Evolutionary conservation across 2,329 filamentous ascomycete species (phyloP), one percentile per base, ranked within the genome.

Genomic region (Colletotrichum sp.): DNA sequence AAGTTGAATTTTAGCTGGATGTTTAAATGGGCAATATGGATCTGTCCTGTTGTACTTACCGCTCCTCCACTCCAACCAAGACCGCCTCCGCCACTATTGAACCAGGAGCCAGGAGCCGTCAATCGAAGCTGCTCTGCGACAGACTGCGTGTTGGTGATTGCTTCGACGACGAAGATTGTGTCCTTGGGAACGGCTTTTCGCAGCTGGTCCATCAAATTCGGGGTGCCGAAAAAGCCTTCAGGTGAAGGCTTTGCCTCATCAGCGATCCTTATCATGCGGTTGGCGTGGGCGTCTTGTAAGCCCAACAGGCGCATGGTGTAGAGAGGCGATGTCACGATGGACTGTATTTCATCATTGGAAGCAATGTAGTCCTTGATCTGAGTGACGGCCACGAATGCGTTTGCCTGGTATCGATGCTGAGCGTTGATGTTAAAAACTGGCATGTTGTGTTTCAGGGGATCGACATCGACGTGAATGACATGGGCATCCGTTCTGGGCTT

Each of bases 371-470:
- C 87, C 5, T 90, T 92, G 30, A 98, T 86, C 82, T 98, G 95
- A 36, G 90, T 90, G 5, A 98, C 84, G 0, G 95, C 86, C 0
- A 89, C 90, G 65, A 90, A 87, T 3, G 90, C 89, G 80, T 95
- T 93, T 7, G 93, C 93, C 49, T 90, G 89, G 83, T 92, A 95
- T 3, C 93, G 89, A 5, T 89, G 89, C 75, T 91, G 86, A 3
- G 93, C 92, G 15, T 89, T 87, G 63, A 95, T 89, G 80, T 95
- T 95, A 81, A 93, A 93, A n/a, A 95, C 87, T 0, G 93, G 93
- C 88, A 95, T 95, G 82, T 93, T 89, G 82, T 93, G 91, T 85
- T 94, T 94, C 28, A 93, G 84, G 1, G 92, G 91, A 78, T 94
- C 92, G 60, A 92, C 87, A 79, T 93, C 92, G 55, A 94, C 87